Evolutionary conservation across 495 filamentous ascomycete species (phyloP), one percentile per base, ranked within the genome.

Genomic region (Penicillium samsonianum): DNA sequence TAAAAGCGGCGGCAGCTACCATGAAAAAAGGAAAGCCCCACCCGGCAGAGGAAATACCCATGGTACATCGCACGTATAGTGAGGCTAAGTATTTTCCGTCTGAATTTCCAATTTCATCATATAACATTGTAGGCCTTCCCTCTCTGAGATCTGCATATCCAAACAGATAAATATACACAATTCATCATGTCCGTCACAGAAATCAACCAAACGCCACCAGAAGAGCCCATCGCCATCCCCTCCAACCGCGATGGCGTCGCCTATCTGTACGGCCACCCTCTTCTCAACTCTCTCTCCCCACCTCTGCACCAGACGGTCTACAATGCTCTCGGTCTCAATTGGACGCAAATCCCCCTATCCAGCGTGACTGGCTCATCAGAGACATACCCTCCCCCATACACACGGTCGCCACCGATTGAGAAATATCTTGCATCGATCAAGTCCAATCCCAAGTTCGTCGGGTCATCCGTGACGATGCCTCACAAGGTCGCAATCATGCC

Each of bases 381-480:
- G 1, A 69, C 72, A 42, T 75, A 73, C 59, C 71, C 70, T 1
- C 72, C 72, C 9, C 70, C 72, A 0, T 75, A 70, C 67, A 76
- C 74, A 1, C 55, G 49, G 30, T 75, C 73, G 3, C 74, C 74
- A 2, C 60, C 72, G 10, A 82, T 86, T 60, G 53, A 73, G 17
- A 74, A 72, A 30, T 84, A 81, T 67, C 72, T 85, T 2, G 56
- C 68, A n/a, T 67, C 79, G 11, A 74, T 83, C 53, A 60, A 73
- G 49, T 42, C 67, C 49, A 70, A 80, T 60, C 71, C 73, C 30
- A 81, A 82, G 55, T 82, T 82, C 69, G 76, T 80, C 73, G 87
- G 87, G 55, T 80, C 84, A 14, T 84, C 86, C 22, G 82, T 90
- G 43, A 91, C 87, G 44, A 91, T 90, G 87, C 87, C 88, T 0